Evolutionary conservation across 768 basidiomycete genomes (phyloP).

Genomic region (Lentinula detonsa): DNA sequence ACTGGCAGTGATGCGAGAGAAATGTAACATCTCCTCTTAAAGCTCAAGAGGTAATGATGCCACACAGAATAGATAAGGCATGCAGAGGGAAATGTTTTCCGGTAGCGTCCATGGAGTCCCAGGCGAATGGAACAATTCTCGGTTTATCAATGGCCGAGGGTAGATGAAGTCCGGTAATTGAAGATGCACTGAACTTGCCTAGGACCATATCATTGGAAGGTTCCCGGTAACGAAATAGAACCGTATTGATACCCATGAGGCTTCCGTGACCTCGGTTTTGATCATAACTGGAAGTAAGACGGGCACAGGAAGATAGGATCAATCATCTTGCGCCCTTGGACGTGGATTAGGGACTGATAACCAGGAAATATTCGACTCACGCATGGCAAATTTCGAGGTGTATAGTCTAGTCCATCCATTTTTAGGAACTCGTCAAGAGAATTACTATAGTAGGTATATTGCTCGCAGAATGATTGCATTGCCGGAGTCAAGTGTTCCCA

Average conservation of each 20-base stretch:
- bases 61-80: not conserved
- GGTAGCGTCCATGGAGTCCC: not conserved
- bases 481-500: not conserved
- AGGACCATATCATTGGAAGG: not conserved
- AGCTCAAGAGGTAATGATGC: constrained; percentile 1
- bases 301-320: not conserved
- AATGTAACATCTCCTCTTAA: constrained; percentile 1
- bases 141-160: not conserved
- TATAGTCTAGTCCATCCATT: not conserved
- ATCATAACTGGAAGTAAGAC: not conserved
- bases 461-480: not conserved
- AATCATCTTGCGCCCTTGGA: not conserved
- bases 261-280: not conserved
- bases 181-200: not conserved
- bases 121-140: not conserved
- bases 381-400: not conserved
- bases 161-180: not conserved
- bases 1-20: not conserved
- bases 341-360: not conserved
- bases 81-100: not conserved
- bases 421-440: not conserved
- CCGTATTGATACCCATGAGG: not conserved
- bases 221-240: not conserved
- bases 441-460: not conserved
- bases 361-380: not conserved